These are phyloP conservation scores for Xylaria grammica DNA, from an alignment of 495 filamentous ascomycete genomes.

Conservation along the genomic window DNA sequence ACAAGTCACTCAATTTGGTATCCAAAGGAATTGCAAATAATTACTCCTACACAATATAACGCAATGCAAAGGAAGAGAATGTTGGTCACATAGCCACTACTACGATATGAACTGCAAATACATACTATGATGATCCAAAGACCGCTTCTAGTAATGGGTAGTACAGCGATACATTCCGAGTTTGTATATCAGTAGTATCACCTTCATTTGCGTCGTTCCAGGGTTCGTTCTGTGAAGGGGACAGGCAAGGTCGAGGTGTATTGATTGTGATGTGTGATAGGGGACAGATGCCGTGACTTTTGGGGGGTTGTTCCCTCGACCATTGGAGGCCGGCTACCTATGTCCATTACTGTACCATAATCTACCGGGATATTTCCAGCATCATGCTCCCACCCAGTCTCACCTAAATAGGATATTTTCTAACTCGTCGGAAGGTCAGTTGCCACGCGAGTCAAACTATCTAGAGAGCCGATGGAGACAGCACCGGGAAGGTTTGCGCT, in stretches of 20 bases:
- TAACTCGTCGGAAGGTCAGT: background rate
- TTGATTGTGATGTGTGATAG: conserved; percentile 38
- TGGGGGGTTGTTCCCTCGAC: conserved; percentile 30
- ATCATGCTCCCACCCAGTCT: conserved; percentile 10
- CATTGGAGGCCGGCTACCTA: conserved; percentile 35
- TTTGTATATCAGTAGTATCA: conserved; percentile 13
- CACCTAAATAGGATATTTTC: conserved; percentile 7
- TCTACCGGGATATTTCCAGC: conserved; percentile 19
- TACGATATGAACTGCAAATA: background rate
- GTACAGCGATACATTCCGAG: conserved; percentile 2
- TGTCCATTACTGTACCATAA: conserved; percentile 22
- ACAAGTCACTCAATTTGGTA: too few species aligned
- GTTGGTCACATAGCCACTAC: background rate
- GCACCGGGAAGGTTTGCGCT: background rate
- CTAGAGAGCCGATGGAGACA: conserved; percentile 12
- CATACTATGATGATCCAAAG: conserved; percentile 8
- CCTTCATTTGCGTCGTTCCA: conserved; percentile 13
- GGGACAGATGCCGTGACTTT: conserved; percentile 37
- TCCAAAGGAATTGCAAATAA: background rate
- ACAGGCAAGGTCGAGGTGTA: conserved; percentile 31
- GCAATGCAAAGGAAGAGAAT: background rate
- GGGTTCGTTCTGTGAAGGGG: conserved; percentile 8
- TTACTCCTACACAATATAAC: background rate
- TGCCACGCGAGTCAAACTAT: background rate
- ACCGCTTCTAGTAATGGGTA: background rate